Base-by-base conservation (phyloP, 192 early-diverging fungal species). In the Umbelopsis sp. region DNA sequence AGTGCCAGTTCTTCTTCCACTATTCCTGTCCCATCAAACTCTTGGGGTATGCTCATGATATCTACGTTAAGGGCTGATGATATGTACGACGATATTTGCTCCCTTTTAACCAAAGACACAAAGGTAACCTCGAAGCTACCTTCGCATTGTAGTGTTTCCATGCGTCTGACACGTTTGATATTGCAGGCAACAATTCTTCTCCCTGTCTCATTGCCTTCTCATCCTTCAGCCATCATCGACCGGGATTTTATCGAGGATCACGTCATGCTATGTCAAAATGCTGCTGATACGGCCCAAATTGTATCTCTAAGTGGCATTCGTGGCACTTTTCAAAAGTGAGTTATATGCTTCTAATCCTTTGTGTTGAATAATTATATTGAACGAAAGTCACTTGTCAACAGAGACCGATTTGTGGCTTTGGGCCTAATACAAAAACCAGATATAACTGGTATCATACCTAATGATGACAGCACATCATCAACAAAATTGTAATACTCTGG, bases 171-270 rank as follows among this genome's bases (percentile, higher is more conserved):
- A 21, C 37, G 30, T 16, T 46, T 47, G 12, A 22, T 27, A 20
- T 4, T 27, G 13, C 46, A 79, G 73, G 73, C 74, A 22, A 52
- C 46, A 0, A 45, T 79, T 1, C 49, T 79, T 46, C 50, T 74
- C 1, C 78, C 78, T 12, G 78, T 79, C 1, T 68, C 78, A 0
- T 49, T 46, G 13, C 78, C 78, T 22, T 71, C 66, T 3, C 68
- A 69, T 58, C 71, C 73, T 22, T 72, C 71, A 25, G 66, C 71
- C 21, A 51, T 71, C 41, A 69, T 79, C 30, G 78, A 79, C 71
- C 65, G 73, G 45, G 78, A 79, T 21, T 79, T 79, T 66, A 72
- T 79, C 25, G 52, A 75, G 33, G 74, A 74, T 27, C 78, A 79
- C 61, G 51, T 70, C 22, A 48, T 79, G 10, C 20, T 79, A 2